phyloP scores from a whole-genome alignment of 176 grass and related monocot species.

The Ampelocalamus luodianensis region DNA sequence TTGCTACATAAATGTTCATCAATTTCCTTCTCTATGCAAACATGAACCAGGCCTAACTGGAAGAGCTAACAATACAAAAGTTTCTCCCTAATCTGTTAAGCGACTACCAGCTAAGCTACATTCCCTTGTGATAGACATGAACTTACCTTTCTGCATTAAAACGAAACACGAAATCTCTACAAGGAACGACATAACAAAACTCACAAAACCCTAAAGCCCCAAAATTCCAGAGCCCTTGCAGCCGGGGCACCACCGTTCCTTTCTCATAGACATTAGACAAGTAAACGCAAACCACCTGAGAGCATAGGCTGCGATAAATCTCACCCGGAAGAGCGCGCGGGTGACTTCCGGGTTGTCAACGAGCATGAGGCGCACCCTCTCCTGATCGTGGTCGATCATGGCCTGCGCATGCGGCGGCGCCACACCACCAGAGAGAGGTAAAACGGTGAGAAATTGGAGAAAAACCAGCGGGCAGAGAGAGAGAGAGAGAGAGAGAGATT shows the following conservation, averaged over 20 bases:
- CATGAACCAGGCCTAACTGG: not conserved
- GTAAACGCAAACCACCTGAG: not conserved
- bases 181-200: not conserved
- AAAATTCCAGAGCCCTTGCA: not conserved
- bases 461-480: not conserved
- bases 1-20: not conserved
- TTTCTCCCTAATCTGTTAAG: not conserved
- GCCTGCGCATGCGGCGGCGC: slow-evolving; percentile 39
- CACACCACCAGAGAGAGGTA: not conserved
- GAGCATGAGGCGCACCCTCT: slow-evolving; percentile 85
- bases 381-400: slow-evolving; percentile 80
- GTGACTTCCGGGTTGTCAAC: slow-evolving; percentile 89
- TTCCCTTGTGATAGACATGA: not conserved
- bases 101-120: not conserved
- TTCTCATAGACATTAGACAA: not conserved
- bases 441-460: not conserved
- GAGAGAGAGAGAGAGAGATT: not conserved
- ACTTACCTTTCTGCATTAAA: not conserved
- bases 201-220: slow-evolving; percentile 2
- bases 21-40: not conserved
- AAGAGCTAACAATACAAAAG: not conserved
- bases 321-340: slow-evolving; percentile 86
- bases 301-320: not conserved
- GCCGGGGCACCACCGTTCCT: not conserved
- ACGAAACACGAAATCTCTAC: not conserved